Evolutionary conservation across 1,139 yeast species (phyloP), one percentile per base, ranked within the genome.

Genomic region (Saccharomyces hybrid): DNA sequence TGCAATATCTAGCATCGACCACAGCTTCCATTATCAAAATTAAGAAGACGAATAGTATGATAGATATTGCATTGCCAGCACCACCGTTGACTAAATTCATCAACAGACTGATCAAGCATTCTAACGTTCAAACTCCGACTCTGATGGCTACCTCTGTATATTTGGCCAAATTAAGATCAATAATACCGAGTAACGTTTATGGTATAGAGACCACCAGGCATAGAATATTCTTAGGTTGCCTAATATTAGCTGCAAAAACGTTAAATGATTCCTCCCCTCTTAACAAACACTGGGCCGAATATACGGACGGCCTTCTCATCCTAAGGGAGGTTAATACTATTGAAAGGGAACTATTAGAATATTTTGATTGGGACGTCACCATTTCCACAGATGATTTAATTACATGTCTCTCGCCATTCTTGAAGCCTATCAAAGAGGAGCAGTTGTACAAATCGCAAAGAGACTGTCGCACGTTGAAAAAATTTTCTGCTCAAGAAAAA

Each of bases 161-260:
- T 70, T 77, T 91, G 55, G 83, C 86, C 57, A 84, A 90, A 59
- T 77, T 91, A 60, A 81, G 95, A 61, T 78, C 81, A 58, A 77
- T 86, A 13, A 79, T 93, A 55, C 97, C 98, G 4, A 83, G 91
- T 32, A 86, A 88, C 71, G 95, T 96, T 23, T 82, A 86, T 57
- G 98, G 98, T 26, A 88, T 91, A 81, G 89, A 88, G 62, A 88
- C 97, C 55, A 90, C 98, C 5, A 82, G 95, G 68, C 98, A 93
- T 74, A 79, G 98, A 58, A 88, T 93, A 57, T 91, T 93, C 62
- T 75, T 93, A 55, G 96, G 97, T 0, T 82, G 96, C 48, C 77
- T 93, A 58, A 88, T 93, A 53, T 75, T 93, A 58, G 87, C 96
- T 44, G 97, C 98, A 26, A 93, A 93, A 74, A 84, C 84, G 60